Percentiles rank a stretch among this genome's conserved stretches.
phyloP scores from a whole-genome alignment of 768 basidiomycete species.

The Trametes cubensis region DNA sequence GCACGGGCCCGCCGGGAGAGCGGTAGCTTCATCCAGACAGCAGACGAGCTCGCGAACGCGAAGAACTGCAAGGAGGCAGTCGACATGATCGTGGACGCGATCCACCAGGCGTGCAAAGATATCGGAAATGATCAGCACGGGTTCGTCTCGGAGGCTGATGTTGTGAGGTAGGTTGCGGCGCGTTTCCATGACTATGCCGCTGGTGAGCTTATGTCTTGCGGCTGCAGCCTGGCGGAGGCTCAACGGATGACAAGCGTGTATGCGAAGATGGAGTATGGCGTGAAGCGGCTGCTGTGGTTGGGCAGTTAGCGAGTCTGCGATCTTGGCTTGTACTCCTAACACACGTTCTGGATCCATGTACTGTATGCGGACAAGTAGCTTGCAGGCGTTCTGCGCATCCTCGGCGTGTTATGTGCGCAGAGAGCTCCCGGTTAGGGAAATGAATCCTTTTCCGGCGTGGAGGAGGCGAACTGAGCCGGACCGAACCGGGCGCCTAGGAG shows the following conservation, averaged over 20 bases:
- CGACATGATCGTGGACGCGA: conserved; percentile 71
- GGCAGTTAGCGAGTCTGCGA: conserved; percentile 52
- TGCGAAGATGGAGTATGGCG: conserved; percentile 91
- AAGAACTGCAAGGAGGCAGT: conserved; percentile 77
- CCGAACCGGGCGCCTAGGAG: conserved; percentile 10
- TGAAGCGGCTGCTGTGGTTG: conserved; percentile 89
- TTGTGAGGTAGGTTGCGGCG: conserved; percentile 66
- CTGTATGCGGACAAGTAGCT: conserved; percentile 5
- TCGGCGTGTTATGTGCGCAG: conserved; percentile 2
- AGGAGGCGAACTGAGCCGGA: conserved; percentile 17
- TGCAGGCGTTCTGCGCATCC: conserved; percentile 5
- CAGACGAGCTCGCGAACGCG: conserved; percentile 63
- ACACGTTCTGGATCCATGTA: conserved; percentile 7
- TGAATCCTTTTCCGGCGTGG: conserved; percentile 1
- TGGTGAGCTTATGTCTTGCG: conserved; percentile 21
- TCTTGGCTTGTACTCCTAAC: neutral
- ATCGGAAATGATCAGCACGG: conserved; percentile 49
- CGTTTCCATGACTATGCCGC: conserved; percentile 15
- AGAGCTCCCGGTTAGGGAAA: neutral
- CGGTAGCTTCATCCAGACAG: conserved; percentile 56
- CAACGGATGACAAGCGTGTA: conserved; percentile 83
- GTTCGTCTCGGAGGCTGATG: conserved; percentile 67
- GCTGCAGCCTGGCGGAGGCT: conserved; percentile 73
- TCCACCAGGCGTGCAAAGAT: conserved; percentile 68
- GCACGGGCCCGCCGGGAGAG: conserved; percentile 50